Evolutionary conservation across 495 filamentous ascomycete genomes (phyloP).

Genomic region (Parmelia sp.): DNA sequence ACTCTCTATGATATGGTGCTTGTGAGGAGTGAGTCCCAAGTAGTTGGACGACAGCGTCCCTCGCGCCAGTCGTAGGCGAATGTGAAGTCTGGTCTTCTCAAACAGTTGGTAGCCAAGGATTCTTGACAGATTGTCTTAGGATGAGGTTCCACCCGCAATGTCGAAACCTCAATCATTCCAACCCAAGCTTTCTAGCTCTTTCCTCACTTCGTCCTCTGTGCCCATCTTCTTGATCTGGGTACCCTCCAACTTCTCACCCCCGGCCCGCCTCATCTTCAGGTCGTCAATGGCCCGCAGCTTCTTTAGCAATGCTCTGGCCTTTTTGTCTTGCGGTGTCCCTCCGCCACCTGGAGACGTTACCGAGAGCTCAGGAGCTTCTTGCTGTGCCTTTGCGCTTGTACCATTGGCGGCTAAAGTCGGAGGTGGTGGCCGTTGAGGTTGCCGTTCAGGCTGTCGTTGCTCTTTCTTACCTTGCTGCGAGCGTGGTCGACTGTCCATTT

Average conservation of each 20-base stretch:
- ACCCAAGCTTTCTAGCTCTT: constrained; percentile 67
- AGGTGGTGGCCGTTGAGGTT: constrained; percentile 17
- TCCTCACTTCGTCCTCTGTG: constrained; percentile 74
- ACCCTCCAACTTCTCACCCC: constrained; percentile 93
- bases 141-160: not conserved
- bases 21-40: not conserved
- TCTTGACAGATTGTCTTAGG: not conserved
- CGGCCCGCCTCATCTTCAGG: constrained; percentile 88
- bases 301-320: constrained; percentile 83
- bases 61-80: not conserved
- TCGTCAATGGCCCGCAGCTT: constrained; percentile 97
- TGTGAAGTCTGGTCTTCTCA: not conserved
- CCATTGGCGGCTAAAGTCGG: constrained; percentile 17
- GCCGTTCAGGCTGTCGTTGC: constrained; percentile 23
- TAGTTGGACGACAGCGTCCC: not conserved
- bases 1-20: not conserved
- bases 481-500: constrained; percentile 35
- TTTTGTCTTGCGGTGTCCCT: constrained; percentile 66
- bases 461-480: constrained; percentile 36
- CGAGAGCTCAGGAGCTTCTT: constrained; percentile 40
- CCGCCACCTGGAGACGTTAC: constrained; percentile 40
- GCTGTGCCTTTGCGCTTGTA: constrained; percentile 27
- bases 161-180: constrained; percentile 28
- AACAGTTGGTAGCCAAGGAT: not conserved
- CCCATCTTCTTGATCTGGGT: constrained; percentile 98